phyloP scores from a whole-genome alignment of 345 rosid species.

The Triadica sebifera region DNA sequence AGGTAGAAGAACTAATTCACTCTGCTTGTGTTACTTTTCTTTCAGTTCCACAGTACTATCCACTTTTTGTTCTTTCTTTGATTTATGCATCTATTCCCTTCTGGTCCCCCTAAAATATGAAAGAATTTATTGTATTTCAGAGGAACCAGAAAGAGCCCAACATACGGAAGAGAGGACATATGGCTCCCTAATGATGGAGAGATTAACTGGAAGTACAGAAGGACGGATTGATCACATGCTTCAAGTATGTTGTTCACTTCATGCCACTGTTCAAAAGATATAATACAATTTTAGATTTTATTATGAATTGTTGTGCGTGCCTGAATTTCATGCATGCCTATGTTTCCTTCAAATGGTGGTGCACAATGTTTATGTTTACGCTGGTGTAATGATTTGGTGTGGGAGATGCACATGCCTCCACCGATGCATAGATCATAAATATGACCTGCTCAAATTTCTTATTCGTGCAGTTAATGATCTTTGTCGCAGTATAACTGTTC shows the following conservation, averaged over 20 bases:
- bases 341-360: not conserved
- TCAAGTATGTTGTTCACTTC: conserved; percentile 52
- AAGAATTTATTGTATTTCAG: conserved; percentile 29
- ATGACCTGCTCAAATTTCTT: too few species aligned
- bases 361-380: too few species aligned
- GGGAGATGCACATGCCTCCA: not conserved
- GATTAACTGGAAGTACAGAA: conserved; percentile 67
- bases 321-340: not conserved
- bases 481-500: too few species aligned
- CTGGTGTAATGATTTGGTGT: too few species aligned
- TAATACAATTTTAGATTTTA: too few species aligned
- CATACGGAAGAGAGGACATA: conserved; percentile 60
- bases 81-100: not conserved
- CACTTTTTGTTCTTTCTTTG: not conserved
- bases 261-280: too few species aligned
- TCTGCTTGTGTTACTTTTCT: not conserved
- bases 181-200: conserved; percentile 84
- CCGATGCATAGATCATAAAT: not conserved
- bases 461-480: too few species aligned
- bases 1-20: conserved; percentile 51
- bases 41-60: not conserved
- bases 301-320: not conserved
- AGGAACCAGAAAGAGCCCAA: conserved; percentile 40
- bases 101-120: not conserved
- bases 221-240: conserved; percentile 92